Evolutionary conservation across 192 early-diverging fungal species (phyloP).

Genomic region (Gaertneriomyces semiglobifer): DNA sequence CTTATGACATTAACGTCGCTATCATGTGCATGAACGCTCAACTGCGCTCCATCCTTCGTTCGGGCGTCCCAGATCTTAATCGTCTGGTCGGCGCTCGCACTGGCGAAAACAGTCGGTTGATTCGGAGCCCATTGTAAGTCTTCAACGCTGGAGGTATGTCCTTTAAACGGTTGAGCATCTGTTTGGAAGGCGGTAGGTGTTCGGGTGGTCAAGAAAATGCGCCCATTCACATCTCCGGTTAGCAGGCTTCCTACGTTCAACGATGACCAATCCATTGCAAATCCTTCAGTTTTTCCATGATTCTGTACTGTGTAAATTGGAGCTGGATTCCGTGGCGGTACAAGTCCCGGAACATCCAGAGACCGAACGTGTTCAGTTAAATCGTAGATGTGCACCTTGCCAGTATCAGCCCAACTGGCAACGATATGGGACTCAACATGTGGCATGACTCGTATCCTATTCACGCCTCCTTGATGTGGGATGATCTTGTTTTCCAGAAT

Average conservation of each 20-base stretch:
- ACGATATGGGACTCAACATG: constrained; percentile 74
- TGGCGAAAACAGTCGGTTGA: constrained; percentile 88
- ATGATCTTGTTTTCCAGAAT: constrained; percentile 80
- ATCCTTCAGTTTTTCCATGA: constrained; percentile 87
- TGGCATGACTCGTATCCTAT: constrained; percentile 79
- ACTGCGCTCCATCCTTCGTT: constrained; percentile 67
- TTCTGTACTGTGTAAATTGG: constrained; percentile 78
- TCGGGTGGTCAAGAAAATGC: constrained; percentile 81
- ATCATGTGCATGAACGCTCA: constrained; percentile 77
- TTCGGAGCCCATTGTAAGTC: constrained; percentile 97
- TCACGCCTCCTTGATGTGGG: constrained; percentile 87
- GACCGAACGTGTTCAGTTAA: constrained; percentile 67
- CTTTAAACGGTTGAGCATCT: constrained; percentile 71
- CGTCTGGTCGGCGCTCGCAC: constrained; percentile 85
- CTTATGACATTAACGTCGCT: constrained; percentile 95
- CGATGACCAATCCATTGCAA: constrained; percentile 92
- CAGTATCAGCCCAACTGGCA: constrained; percentile 93
- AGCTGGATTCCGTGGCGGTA: constrained; percentile 58
- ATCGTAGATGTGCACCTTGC: constrained; percentile 92
- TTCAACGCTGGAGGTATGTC: constrained; percentile 84
- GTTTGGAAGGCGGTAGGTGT: constrained; percentile 65
- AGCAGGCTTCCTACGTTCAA: constrained; percentile 60
- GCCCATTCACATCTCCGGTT: constrained; percentile 76
- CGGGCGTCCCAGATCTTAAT: constrained; percentile 95
- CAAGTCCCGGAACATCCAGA: constrained; percentile 77